Percentiles rank a stretch among this genome's conserved stretches.
Conservation (phyloP, 768 basidiomycete genomes). For the Podaxis sp. region DNA sequence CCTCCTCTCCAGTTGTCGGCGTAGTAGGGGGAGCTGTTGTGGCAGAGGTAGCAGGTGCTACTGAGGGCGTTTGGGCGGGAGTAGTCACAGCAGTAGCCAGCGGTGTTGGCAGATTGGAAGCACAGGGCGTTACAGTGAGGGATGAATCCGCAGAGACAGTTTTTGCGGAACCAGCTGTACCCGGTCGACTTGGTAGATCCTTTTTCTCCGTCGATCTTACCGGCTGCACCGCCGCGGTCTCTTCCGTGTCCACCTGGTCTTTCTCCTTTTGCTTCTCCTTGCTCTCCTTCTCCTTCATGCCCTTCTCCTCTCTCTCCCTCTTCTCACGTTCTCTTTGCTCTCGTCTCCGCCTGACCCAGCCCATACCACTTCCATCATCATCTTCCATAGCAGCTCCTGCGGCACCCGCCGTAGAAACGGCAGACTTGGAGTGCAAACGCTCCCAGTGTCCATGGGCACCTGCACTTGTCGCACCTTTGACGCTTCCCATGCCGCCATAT, state of each 20-base stretch:
- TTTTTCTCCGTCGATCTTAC: not conserved
- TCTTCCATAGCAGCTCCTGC: constrained; percentile 36
- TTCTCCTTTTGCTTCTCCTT: constrained; percentile 14
- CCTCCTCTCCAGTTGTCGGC: constrained; percentile 14
- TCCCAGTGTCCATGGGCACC: constrained; percentile 27
- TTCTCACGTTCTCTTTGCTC: constrained; percentile 53
- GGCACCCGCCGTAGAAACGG: not conserved
- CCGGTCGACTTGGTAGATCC: not conserved
- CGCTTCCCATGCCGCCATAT: constrained; percentile 78
- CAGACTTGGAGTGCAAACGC: constrained; percentile 15
- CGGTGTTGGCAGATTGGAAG: not conserved
- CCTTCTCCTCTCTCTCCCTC: constrained; percentile 29
- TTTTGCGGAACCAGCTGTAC: constrained; percentile 1
- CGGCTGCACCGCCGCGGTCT: constrained; percentile 18
- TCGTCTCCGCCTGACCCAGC: constrained; percentile 67
- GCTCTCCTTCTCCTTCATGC: constrained; percentile 15
- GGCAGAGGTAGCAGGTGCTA: not conserved
- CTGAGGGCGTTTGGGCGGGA: not conserved
- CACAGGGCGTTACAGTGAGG: not conserved
- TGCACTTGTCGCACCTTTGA: constrained; percentile 34
- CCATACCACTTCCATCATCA: constrained; percentile 86
- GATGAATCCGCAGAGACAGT: constrained; percentile 1
- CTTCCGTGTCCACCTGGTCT: constrained; percentile 17
- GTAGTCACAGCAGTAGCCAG: not conserved
- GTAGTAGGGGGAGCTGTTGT: constrained; percentile 11